A percentile compares a stretch with the other conserved stretches of the same genome.
Evolutionary conservation across 148 eudicot genomes (phyloP).

Genomic region (Camellia japonica): DNA sequence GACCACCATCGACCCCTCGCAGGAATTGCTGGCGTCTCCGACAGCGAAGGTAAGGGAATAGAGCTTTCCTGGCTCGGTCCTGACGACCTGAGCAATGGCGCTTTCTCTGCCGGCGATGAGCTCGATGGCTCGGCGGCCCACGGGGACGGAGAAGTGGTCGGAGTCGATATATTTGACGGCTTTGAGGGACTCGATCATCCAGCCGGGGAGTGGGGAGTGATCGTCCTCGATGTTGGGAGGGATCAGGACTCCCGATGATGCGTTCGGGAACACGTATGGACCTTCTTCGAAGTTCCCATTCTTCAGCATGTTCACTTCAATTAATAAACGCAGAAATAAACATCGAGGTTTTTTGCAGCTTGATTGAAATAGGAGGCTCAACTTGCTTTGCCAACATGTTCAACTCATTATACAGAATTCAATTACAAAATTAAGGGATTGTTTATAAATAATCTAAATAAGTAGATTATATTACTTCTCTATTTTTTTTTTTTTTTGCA

Average conservation of each 20-base stretch:
- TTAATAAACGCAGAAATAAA: no score
- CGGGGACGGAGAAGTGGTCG: background rate
- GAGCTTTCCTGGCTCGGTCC: background rate
- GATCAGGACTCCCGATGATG: background rate
- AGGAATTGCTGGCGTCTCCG: background rate
- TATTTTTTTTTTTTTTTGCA: background rate
- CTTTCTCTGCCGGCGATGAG: background rate
- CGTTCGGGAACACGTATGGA: background rate
- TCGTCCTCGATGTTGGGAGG: slow-evolving; percentile 5
- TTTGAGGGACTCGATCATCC: background rate
- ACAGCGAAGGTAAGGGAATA: background rate
- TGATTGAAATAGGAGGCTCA: no score
- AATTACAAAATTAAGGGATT: slow-evolving; percentile 7
- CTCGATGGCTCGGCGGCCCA: background rate
- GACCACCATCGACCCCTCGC: background rate
- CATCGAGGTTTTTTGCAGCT: no score
- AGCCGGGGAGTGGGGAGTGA: background rate
- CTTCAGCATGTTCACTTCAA: background rate
- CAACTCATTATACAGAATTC: no score
- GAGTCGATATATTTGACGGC: background rate
- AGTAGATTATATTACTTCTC: background rate
- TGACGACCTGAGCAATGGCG: background rate
- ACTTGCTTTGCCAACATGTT: no score
- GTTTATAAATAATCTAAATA: background rate
- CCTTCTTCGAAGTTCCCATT: background rate